Base-by-base conservation (phyloP, 164 flowering plant genomes). In the Akebia trifoliata region DNA sequence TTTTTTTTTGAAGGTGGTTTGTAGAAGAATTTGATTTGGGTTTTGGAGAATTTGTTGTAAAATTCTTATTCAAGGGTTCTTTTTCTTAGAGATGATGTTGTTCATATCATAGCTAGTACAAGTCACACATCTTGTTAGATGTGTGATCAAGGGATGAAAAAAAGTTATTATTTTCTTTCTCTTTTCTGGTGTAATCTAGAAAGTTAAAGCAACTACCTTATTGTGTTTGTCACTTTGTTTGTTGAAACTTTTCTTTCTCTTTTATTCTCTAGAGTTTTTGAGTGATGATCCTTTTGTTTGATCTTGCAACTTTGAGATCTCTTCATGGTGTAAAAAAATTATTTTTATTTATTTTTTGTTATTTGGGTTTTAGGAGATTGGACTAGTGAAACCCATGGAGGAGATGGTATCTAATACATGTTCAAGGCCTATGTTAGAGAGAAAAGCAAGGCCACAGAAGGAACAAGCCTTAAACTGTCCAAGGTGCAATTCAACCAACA, bases 401-500 rank as follows among this genome's bases (percentile, higher is more conserved):
- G 87, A 84, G 59, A 80, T 82, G 67, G 79, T 78, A 14, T 69
- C 84, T 40, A 77, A 70, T 46, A 62, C 77, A 62, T 77, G 79
- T 57, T 60, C 79, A 61, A 74, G 73, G 60, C 76, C 84, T 50
- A 60, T 64, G 69, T 35, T 68, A 31, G 84, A 78, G 71, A 80
- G 81, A 70, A 83, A 75, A 57, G 54, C 74, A 51, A 83, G 87
- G 70, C 91, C 90, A 7, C 90, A 81, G 47, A 84, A 83, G 50
- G 93, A 92, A 6, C 83, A 83, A 69, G 83, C 80, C 47, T 18
- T 87, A 57, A 85, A 82, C 66, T 92, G 98, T 62, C 98, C 98
- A 63, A 81, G 98, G 74, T 91, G 98, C 81, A 83, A 88, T 56
- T 91, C 98, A 38, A 78, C 82, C 18, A 91, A 86, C 78, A 91